Base-by-base conservation (phyloP, 495 filamentous ascomycete genomes). In the Aspergillus conjunctus region DNA sequence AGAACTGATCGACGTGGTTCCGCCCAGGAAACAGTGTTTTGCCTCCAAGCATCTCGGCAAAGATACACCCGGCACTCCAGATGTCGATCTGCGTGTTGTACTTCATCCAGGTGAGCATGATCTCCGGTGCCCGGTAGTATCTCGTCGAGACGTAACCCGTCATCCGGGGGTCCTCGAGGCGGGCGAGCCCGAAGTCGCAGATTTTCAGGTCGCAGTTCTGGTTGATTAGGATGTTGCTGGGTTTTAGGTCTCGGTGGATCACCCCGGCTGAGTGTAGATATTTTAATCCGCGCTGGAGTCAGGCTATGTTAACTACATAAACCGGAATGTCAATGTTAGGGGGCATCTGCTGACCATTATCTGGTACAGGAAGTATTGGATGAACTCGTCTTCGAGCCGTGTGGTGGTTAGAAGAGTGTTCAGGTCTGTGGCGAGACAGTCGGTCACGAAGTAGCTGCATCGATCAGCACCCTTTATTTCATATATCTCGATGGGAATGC, bases 71-170 rank as follows among this genome's bases (percentile, higher is more conserved):
- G 0, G 20, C n/a, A 4, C 17, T 22, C 44, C 93, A 98, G 68
- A 98, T 96, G 75, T 98, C 93, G 45, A 98, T 93, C 79, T 96
- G 93, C 33, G 96, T 90, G 67, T 97, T 92, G 77, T 98, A 98
- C 75, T 97, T 96, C 75, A 97, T 93, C 94, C 94, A 97, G 31
- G 93, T 97, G 67, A 98, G 90, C 94, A 98, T 97, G 73, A 98
- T 97, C 76, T 98, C 93, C n/a, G 93, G 93, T 3, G 93, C 93
- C 46, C 93, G 88, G 79, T 98, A 98, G 80, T 97, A 97, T 79
- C 93, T 83, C 54, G 93, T 98, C 46, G 93, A 97, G 54, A 98
- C 94, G 70, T 98, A 98, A 66, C 94, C 94, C 37, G 93, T 98
- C 94, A 98, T 97, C 73, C 97, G 94, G 26, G 93, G 94, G 68